Percentiles rank a stretch among this genome's conserved stretches.
Evolutionary conservation across 495 filamentous ascomycete species (phyloP).

Genomic region (Talaromyces proteolyticus): DNA sequence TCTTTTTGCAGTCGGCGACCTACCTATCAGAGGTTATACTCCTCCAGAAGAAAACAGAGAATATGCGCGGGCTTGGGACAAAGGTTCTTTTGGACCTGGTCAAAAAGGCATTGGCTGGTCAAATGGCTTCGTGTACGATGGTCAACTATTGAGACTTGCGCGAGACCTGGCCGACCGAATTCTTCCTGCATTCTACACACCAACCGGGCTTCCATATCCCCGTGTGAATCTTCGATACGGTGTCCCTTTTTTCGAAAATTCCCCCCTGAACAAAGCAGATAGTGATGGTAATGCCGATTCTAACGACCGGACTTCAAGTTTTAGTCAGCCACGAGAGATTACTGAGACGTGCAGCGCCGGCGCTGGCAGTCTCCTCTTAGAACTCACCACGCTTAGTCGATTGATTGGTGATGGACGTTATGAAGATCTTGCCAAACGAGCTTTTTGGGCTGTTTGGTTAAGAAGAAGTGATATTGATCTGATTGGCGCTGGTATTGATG

Average conservation of each 20-base stretch:
- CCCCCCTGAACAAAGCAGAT: conserved; percentile 53
- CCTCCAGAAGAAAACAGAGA: conserved; percentile 32
- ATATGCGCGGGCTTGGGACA: conserved; percentile 36
- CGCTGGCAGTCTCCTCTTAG: conserved; percentile 86
- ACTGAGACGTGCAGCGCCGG: conserved; percentile 97
- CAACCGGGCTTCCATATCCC: conserved; percentile 90
- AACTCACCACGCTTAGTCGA: conserved; percentile 85
- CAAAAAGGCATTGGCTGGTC: conserved; percentile 60
- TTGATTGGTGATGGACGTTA: conserved; percentile 82
- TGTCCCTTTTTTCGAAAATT: conserved; percentile 83
- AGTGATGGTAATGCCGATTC: conserved; percentile 10
- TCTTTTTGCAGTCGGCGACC: conserved; percentile 81
- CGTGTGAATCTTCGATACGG: conserved; percentile 90
- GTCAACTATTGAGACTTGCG: conserved; percentile 81
- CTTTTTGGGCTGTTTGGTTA: conserved; percentile 93
- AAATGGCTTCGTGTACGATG: conserved; percentile 78
- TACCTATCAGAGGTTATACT: conserved; percentile 75
- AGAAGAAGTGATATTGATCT: conserved; percentile 78
- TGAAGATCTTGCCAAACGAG: conserved; percentile 81
- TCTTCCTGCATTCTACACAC: conserved; percentile 83
- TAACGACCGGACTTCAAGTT: conserved; percentile 31
- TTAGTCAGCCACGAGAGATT: conserved; percentile 53
- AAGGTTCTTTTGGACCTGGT: conserved; percentile 21
- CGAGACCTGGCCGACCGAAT: conserved; percentile 76
- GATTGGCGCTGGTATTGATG: conserved; percentile 89